Conservation (phyloP, 495 filamentous ascomycete genomes). For the Polyplosphaeria fusca region DNA sequence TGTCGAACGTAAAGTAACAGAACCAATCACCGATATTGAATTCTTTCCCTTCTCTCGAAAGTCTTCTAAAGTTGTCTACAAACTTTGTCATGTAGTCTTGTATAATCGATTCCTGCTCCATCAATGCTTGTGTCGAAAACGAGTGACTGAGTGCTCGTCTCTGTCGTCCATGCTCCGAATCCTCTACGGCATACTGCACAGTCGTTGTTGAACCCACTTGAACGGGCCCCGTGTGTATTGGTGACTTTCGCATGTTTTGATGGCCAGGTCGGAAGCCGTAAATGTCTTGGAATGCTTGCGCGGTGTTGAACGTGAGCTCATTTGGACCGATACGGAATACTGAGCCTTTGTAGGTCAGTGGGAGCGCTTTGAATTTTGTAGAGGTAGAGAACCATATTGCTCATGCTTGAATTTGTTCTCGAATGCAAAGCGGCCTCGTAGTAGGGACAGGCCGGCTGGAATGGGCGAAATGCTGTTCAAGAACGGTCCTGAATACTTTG, state of each 20-base stretch:
- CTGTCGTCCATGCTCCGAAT: slow-evolving; percentile 3
- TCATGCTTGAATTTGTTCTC: slow-evolving; percentile 34
- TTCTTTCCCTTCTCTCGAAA: slow-evolving; percentile 1
- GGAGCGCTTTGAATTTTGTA: neutral
- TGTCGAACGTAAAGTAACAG: slow-evolving; percentile 16
- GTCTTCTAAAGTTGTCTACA: neutral
- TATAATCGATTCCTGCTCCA: slow-evolving; percentile 21
- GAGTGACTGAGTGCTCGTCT: slow-evolving; percentile 1
- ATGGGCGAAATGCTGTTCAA: slow-evolving; percentile 24
- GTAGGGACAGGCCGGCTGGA: slow-evolving; percentile 24
- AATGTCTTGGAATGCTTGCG: slow-evolving; percentile 35
- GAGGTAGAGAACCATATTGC: slow-evolving; percentile 28
- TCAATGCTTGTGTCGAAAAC: slow-evolving; percentile 17
- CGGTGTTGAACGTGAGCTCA: slow-evolving; percentile 37
- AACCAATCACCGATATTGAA: slow-evolving; percentile 12
- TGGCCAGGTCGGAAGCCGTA: slow-evolving; percentile 33
- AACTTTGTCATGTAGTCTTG: slow-evolving; percentile 12
- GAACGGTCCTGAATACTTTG: slow-evolving; percentile 17
- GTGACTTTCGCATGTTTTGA: slow-evolving; percentile 15
- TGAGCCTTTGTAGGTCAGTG: neutral
- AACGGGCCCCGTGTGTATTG: slow-evolving; percentile 8
- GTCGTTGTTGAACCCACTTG: slow-evolving; percentile 12
- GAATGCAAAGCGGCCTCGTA: slow-evolving; percentile 31
- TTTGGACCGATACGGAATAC: slow-evolving; percentile 37
- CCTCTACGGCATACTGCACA: slow-evolving; percentile 7